These are phyloP conservation scores for Cytospora paraplurivora DNA, from an alignment of 2,329 filamentous ascomycete genomes.

Conservation along the genomic window DNA sequence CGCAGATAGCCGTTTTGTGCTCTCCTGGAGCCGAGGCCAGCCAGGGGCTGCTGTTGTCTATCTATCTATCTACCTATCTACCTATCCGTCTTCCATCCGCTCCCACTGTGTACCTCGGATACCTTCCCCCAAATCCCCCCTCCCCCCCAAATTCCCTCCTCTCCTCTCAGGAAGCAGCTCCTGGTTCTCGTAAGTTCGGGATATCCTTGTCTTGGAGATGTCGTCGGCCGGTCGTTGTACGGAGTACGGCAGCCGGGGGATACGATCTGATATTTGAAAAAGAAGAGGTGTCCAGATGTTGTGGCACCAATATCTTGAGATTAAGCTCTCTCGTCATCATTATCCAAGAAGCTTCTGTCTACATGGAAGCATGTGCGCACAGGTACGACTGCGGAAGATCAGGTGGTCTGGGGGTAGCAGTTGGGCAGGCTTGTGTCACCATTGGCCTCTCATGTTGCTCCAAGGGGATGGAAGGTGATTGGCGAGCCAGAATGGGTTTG, in stretches of 20 bases:
- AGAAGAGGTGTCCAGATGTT: not conserved
- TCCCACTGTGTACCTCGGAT: no score
- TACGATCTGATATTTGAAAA: not conserved
- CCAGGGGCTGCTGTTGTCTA: not conserved
- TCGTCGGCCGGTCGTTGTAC: not conserved
- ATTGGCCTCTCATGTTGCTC: not conserved
- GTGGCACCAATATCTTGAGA: slow-evolving; percentile 17
- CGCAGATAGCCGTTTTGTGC: not conserved
- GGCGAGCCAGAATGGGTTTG: not conserved
- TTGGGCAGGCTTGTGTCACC: not conserved
- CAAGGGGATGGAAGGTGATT: not conserved
- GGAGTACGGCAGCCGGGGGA: slow-evolving; percentile 8
- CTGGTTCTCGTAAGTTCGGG: not conserved
- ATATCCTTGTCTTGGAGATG: not conserved
- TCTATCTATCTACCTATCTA: no score
- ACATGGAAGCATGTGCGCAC: slow-evolving; percentile 1
- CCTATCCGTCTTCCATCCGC: no score
- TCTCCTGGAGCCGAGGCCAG: not conserved
- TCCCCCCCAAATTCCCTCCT: not conserved
- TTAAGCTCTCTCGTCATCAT: not conserved
- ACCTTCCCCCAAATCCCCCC: no score
- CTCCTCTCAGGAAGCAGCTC: not conserved
- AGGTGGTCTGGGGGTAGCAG: slow-evolving; percentile 1
- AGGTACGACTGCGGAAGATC: slow-evolving; percentile 11
- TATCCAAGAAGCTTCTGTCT: not conserved